Evolutionary conservation across 371 early-diverging fungal species (phyloP).

Genomic region (Mortierella sp.): DNA sequence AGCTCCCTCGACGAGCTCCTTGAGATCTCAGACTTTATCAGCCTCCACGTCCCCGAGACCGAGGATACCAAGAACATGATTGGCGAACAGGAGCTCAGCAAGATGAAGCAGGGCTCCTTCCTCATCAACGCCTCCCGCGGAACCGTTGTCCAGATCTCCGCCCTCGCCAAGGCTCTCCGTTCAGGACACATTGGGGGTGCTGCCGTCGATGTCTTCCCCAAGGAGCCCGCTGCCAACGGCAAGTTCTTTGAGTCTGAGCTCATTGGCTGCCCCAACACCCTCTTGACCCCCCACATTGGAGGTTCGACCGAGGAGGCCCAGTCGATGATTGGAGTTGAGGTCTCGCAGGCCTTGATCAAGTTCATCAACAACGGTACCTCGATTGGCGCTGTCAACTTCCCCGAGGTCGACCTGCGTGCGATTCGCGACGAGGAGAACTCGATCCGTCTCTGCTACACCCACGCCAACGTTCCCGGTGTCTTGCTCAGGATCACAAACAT

Average conservation of each 20-base stretch:
- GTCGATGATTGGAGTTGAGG: constrained; percentile 95
- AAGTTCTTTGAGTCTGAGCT: constrained; percentile 83
- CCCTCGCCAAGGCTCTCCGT: constrained; percentile 84
- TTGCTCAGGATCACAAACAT: constrained; percentile 94
- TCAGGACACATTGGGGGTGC: constrained; percentile 95
- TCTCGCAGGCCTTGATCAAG: constrained; percentile 82
- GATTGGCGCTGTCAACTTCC: constrained; percentile 96
- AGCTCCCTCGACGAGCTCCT: constrained; percentile 84
- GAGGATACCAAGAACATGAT: constrained; percentile 97
- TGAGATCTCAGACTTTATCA: constrained; percentile 86
- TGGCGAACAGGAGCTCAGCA: constrained; percentile 79
- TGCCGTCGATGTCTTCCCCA: constrained; percentile 97
- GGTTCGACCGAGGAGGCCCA: constrained; percentile 99
- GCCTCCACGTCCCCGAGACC: constrained; percentile 96
- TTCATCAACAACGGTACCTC: constrained; percentile 92
- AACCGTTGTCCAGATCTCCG: constrained; percentile 93
- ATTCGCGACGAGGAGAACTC: constrained; percentile 79
- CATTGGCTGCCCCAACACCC: constrained; percentile 87
- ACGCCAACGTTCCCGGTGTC: constrained; percentile 98
- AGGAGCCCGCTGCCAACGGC: constrained; percentile 94
- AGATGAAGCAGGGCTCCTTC: constrained; percentile 93
- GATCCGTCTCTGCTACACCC: constrained; percentile 91
- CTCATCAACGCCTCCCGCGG: constrained; percentile 96
- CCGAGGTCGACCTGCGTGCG: constrained; percentile 90
- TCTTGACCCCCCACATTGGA: constrained; percentile 97